Evolutionary conservation across 495 filamentous ascomycete genomes (phyloP), one percentile per base, ranked within the genome.

Genomic region (Corynascus novoguineensis): DNA sequence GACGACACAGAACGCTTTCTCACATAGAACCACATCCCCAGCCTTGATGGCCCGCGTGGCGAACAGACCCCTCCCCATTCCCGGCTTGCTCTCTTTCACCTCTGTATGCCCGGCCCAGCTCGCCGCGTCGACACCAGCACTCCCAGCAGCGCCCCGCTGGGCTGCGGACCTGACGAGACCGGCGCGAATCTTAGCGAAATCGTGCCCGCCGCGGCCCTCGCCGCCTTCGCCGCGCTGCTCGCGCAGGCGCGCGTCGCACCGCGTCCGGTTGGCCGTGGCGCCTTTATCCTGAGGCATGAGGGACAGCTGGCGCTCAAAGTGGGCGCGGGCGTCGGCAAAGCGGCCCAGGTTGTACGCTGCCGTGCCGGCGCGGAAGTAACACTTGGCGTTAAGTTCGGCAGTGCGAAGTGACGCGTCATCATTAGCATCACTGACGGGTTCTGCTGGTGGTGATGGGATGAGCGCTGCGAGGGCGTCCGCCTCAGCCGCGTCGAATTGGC

Each of bases 1-100:
- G 12, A 54, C 51, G 4, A 45, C 40, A 15, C 37, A 44, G 14
- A 54, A 44, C 11, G 38, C 51, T 21, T 54, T 54, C 38, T 54
- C 51, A 11, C 25, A 29, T 11, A 54, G 10, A 5, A 45, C 29
- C 3, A 54, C 19, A 11, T 45, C 40, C n/a, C 51, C 51, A 0
- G 9, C 28, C 4, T 8, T 1, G 12, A 54, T 15, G 11, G 2
- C 51, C 24, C 21, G 3, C 10, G 19, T 35, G 1, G 40, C 51
- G 17, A 54, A 54, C 17, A 54, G 25, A 9, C 51, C 51, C 6
- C 10, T 17, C 14, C 38, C 38, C 17, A 2, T 24, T 1, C 25
- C 34, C 17, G 10, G 15, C 0, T 17, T 17, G 15, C 27, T 44
- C 37, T 15, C n/a, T 6, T 5, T 9, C 1, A 54, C 24, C 24